A percentile compares a stretch with the other conserved stretches of the same genome.
phyloP scores from a whole-genome alignment of 768 basidiomycete species.

The Russula ochroleuca region DNA sequence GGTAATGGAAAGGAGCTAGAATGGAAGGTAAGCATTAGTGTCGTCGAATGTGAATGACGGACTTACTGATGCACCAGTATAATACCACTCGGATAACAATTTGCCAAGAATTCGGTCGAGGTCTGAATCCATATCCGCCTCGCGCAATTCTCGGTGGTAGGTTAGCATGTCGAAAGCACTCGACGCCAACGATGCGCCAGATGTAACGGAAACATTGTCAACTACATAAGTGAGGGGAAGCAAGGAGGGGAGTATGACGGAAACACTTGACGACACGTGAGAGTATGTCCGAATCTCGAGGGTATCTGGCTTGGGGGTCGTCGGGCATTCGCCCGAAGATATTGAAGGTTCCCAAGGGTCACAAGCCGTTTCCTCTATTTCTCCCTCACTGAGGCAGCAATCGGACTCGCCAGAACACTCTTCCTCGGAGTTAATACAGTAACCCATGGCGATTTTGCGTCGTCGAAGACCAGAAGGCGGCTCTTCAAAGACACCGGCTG shows the following conservation, averaged over 20 bases:
- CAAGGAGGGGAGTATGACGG: slow-evolving; percentile 24
- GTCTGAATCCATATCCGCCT: slow-evolving; percentile 44
- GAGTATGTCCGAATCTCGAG: slow-evolving; percentile 17
- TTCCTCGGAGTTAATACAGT: slow-evolving; percentile 21
- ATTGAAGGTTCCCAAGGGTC: slow-evolving; percentile 12
- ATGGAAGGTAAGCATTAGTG: not conserved
- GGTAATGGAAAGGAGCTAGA: slow-evolving; percentile 58
- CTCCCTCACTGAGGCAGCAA: slow-evolving; percentile 33
- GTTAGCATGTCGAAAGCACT: slow-evolving; percentile 48
- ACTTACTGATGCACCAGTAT: slow-evolving; percentile 57
- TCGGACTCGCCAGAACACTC: slow-evolving; percentile 39
- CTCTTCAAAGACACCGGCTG: slow-evolving; percentile 9
- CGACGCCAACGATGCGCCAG: slow-evolving; percentile 35
- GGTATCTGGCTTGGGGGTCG: slow-evolving; percentile 15
- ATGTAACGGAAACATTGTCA: slow-evolving; percentile 37
- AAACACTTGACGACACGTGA: slow-evolving; percentile 1
- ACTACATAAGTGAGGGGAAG: slow-evolving; percentile 27
- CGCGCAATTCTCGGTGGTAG: slow-evolving; percentile 51
- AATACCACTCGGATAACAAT: slow-evolving; percentile 60
- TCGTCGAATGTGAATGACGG: not conserved
- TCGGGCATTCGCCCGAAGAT: slow-evolving; percentile 14
- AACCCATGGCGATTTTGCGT: slow-evolving; percentile 17
- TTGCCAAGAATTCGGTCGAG: slow-evolving; percentile 48
- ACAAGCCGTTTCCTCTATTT: slow-evolving; percentile 29
- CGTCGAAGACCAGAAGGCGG: slow-evolving; percentile 22